A percentile compares a stretch with the other conserved stretches of the same genome.
Conservation (phyloP, 768 basidiomycete species). For the Lactarius indigo region DNA sequence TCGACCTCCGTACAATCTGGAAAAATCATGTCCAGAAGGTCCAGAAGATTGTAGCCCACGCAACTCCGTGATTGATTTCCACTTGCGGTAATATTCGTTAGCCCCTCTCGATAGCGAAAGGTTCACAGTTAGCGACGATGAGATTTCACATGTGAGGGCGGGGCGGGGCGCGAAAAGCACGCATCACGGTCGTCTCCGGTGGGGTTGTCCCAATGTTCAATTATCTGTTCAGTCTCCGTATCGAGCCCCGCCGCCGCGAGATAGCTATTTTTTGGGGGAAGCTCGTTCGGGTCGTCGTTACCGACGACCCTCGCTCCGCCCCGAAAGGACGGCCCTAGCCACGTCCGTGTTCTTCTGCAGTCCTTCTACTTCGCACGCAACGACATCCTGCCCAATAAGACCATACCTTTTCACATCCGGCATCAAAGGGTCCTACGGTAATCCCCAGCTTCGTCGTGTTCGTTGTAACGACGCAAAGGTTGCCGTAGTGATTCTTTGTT, state of each 20-base stretch:
- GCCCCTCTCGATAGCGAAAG: background rate
- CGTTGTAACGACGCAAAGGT: background rate
- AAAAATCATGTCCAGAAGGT: background rate
- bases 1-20: background rate
- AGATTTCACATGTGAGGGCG: conserved; percentile 6
- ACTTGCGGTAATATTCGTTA: background rate
- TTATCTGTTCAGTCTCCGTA: background rate
- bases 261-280: background rate
- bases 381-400: no score
- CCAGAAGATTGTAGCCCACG: background rate
- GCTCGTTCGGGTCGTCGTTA: background rate
- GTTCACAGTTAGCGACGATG: no score
- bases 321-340: background rate
- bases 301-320: background rate
- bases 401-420: no score
- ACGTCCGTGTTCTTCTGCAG: background rate
- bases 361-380: background rate
- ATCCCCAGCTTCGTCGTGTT: background rate
- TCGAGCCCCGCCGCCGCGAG: background rate
- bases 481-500: background rate
- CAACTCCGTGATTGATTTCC: conserved; percentile 13
- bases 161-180: background rate
- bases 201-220: conserved; percentile 10
- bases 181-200: background rate
- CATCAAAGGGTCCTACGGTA: background rate